Base-by-base conservation (phyloP, 768 basidiomycete species). In the Hortiboletus campestris region DNA sequence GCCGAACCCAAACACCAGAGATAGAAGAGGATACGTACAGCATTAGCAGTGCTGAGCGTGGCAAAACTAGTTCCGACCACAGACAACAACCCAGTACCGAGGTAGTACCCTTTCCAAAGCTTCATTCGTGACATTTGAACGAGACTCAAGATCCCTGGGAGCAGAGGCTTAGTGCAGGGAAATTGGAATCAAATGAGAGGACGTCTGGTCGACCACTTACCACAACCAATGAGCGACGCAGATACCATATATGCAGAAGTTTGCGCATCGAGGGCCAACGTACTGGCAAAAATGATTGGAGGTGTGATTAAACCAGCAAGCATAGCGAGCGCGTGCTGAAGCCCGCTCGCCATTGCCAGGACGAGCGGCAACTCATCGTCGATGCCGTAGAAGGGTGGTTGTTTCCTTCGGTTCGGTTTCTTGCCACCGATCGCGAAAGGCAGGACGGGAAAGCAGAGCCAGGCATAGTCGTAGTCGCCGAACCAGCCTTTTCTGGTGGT, bases 31-130 rank as follows among this genome's bases (percentile, higher is more conserved):
- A 13, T 3, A 71, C 83, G 3, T 58, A 87, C 86, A 4, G 87
- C 78, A 63, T 80, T 79, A 2, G 86, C 89, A 1, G 88, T 88
- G 44, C 84, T 86, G 13, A 93, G 76, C 0, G 89, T 90, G 6
- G 89, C 80, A 63, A 92, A 91, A 63, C 85, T 88, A 1, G 86
- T 89, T 17, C 91, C 91, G 6, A 92, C 89, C 17, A 93, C 89
- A 8, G 84, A 85, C 51, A 94, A 77, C 19, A 93, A 71, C 0
- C 91, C 91, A n/a, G 89, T 91, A 3, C 89, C 88, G 17, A 91
- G 76, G 57, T 84, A 84, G 62, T 89, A 90, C 2, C 81, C 77
- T 14, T 75, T 69, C 58, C 81, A 85, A 1, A 92, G 75, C 36
- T 72, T 78, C 40, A 88, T 60, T 2, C 87, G 76, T 3, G 87